Evolutionary conservation across 306 rosid genomes (phyloP), one percentile per base, ranked within the genome.

Genomic region (Cicer pinnatifidum): DNA sequence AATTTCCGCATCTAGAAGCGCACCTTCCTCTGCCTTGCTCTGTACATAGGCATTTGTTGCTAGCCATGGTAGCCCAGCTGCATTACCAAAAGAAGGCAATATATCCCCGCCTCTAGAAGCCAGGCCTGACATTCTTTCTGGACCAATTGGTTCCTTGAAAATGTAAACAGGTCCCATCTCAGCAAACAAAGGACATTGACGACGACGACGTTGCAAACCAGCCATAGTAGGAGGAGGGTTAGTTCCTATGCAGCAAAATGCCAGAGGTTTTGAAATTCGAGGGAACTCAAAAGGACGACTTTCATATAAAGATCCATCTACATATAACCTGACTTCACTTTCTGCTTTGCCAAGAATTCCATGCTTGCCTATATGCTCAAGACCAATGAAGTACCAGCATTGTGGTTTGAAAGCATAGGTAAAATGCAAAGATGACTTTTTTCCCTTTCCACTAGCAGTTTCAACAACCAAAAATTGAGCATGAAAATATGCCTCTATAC

Each of bases 191-290:
- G 99, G 99, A 83, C 99, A 91, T 50, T 94, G 99, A 63, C 97
- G 97, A 69, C 97, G 97, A 23, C 96, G 97, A 53, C 99, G 96
- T 69, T 94, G 99, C 78, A 94, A 91, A 76, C 99, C 99, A 85
- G 99, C 99, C 86, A 94, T 91, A 61, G 99, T 94, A 81, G 99
- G 97, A 81, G 99, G 99, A 71, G 97, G 99, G 74, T 94, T 94
- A 79, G 99, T 94, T 67, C 97, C 99, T 83, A 94, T 91, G 88
- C 99, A 94, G 86, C 99, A 91, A 87, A 94, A 94, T 47, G 97
- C 95, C 80, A 94, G 93, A 52, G 99, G 86, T 84, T 88, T 94
- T 67, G 96, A 94, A 79, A 94, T 94, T 74, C 99, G 92, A 72
- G 96, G 99, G 73, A 91, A 91, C 85, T 94, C 99, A 82, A 94